A percentile compares a stretch with the other conserved stretches of the same genome.
These are phyloP conservation scores for Naganishia antarctica DNA, from an alignment of 768 basidiomycete genomes.

Conservation along the genomic window DNA sequence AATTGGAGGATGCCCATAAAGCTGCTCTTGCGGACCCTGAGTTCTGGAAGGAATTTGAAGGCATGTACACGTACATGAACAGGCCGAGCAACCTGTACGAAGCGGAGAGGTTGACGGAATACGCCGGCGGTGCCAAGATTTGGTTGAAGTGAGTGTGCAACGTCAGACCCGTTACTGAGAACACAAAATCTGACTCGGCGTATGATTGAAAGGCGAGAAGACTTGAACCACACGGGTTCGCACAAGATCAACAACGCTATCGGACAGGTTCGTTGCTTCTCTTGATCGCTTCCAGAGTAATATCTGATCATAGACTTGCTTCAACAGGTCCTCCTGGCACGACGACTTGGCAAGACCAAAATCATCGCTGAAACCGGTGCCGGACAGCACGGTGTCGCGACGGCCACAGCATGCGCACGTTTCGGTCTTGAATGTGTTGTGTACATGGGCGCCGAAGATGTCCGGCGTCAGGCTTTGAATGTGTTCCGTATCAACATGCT, in stretches of 20 bases:
- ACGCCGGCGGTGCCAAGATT: slow-evolving; percentile 87
- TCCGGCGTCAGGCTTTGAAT: slow-evolving; percentile 89
- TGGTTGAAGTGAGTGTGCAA: slow-evolving; percentile 78
- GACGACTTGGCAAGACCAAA: slow-evolving; percentile 84
- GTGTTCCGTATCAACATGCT: slow-evolving; percentile 98
- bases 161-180: neutral
- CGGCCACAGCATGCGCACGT: slow-evolving; percentile 94
- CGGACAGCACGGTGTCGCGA: slow-evolving; percentile 97
- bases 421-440: slow-evolving; percentile 92
- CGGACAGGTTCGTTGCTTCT: slow-evolving; percentile 63
- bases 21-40: slow-evolving; percentile 76
- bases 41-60: slow-evolving; percentile 87
- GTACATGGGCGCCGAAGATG: slow-evolving; percentile 98
- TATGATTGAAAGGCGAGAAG: slow-evolving; percentile 42
- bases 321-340: slow-evolving; percentile 80
- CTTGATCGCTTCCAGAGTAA: slow-evolving; percentile 9
- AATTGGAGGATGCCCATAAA: slow-evolving; percentile 84
- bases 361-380: slow-evolving; percentile 99
- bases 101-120: slow-evolving; percentile 81
- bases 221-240: slow-evolving; percentile 86
- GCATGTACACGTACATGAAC: slow-evolving; percentile 89
- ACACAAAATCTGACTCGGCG: neutral
- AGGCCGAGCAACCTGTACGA: slow-evolving; percentile 85
- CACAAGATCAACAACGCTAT: slow-evolving; percentile 99
- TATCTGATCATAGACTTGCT: neutral